Base-by-base conservation (phyloP, 73 alveolate genomes). In the Paramecium caudatum region DNA sequence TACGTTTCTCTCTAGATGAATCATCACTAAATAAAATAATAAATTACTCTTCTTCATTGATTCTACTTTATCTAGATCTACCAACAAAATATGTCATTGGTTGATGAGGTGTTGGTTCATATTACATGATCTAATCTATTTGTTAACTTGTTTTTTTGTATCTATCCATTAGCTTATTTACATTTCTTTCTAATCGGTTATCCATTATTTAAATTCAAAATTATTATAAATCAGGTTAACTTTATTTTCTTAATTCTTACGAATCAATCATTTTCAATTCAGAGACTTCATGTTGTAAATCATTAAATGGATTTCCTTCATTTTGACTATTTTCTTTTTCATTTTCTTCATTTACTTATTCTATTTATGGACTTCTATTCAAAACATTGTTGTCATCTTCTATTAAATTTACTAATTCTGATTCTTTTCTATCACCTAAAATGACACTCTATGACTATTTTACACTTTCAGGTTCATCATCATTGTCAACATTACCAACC, bases 161-260 rank as follows among this genome's bases (percentile, higher is more conserved):
- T n/a, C 88, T 45, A 39, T 74, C 88, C 62, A 74, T 19, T 19
- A 74, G 47, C 21, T 37, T 37, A 74, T 74, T 74, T 25, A 74
- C 88, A 41, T 43, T 37, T 74, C 69, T 19, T 25, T 74, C 88
- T 74, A 74, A 21, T 74, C 68, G 43, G 88, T 37, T 41, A 41
- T 74, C 62, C 88, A 74, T 74, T 74, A 55, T 55, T 55, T 55
- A 55, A 68, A 68, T 68, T 68, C 50, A 68, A 34, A 68, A 32
- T 32, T 37, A 32, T 68, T 34, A 32, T 68, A 68, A 37, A 17
- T 32, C 84, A 34, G 84, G 33, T 37, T 68, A 37, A 68, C 61
- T 34, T 68, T 68, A 34, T 37, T 68, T 68, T 37, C 50, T 68
- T 30, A 68, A 37, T 68, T 32, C 84, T 37, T 68, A 68, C 36